Evolutionary conservation across 2,329 filamentous ascomycete species (phyloP), one percentile per base, ranked within the genome.

Genomic region (Claviceps sorghi): DNA sequence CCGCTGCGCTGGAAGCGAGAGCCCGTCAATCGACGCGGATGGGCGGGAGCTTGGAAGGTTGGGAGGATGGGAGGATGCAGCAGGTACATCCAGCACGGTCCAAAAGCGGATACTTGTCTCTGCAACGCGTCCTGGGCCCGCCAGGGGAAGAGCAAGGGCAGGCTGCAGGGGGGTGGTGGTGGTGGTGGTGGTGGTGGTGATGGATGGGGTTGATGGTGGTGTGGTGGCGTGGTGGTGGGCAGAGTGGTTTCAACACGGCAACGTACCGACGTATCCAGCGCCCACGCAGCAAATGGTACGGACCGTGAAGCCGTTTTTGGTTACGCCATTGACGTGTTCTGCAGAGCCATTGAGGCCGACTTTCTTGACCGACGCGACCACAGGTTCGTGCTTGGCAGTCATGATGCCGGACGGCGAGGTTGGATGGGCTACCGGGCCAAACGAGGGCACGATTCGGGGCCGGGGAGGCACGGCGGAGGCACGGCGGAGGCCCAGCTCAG

Each of bases 221-320:
- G 13, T n/a, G n/a, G n/a, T n/a, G n/a, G n/a, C n/a, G 41, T 43
- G 41, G 41, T 43, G 21, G 41, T 43, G 19, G 41, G 19, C 11
- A 43, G n/a, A 21, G 19, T 44, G 22, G 6, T 44, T n/a, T 5
- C 15, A 30, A 30, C 43, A 19, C 36, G 36, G 7, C n/a, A 10
- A 72, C 81, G 60, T 73, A 86, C 82, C 83, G 57, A 88, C 82
- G 64, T 88, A 88, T 59, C 84, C 84, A 58, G 84, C 84, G 49
- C 84, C 84, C 56, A 88, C 80, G 62, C 82, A 87, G 67, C 84
- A 87, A 50, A 88, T 80, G 61, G 78, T 82, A 60, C 69, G 70
- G 41, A 83, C 65, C 49, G 62, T 59, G 58, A 67, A 63, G 48
- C 60, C 61, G 30, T 54, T 56, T 11, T 59, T 54, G 40, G 59